These are phyloP conservation scores for Pythium periplocum DNA, from an alignment of 352 stramenopile species.

Conservation along the genomic window DNA sequence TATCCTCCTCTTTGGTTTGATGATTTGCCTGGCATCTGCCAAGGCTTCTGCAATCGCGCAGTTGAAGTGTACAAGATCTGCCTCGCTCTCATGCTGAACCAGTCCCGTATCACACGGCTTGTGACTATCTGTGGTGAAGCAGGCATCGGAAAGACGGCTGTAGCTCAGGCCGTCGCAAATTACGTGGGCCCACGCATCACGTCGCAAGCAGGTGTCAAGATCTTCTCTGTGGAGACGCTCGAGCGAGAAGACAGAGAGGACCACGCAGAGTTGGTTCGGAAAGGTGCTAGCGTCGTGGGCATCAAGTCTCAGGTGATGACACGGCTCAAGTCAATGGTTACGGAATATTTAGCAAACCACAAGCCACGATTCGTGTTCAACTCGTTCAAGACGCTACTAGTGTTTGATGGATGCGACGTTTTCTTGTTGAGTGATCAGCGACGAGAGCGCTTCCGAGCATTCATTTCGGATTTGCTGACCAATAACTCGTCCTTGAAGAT, in stretches of 20 bases:
- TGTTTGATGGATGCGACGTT: constrained; percentile 73
- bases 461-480: constrained; percentile 63
- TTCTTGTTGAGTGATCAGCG: constrained; percentile 42
- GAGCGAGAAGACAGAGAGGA: constrained; percentile 56
- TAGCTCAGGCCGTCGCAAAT: constrained; percentile 67
- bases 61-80: constrained; percentile 84
- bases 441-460: constrained; percentile 55
- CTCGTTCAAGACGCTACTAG: constrained; percentile 49
- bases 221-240: constrained; percentile 60
- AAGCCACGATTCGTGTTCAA: constrained; percentile 48
- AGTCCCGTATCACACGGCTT: constrained; percentile 68
- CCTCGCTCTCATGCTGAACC: constrained; percentile 67
- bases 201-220: constrained; percentile 56
- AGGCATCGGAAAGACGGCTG: constrained; percentile 72
- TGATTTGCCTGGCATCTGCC: constrained; percentile 66
- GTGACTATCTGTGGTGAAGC: constrained; percentile 72
- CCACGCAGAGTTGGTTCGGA: constrained; percentile 39
- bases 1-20: constrained; percentile 81
- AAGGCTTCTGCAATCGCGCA: constrained; percentile 75
- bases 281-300: constrained; percentile 29
- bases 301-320: constrained; percentile 41
- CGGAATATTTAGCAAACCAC: constrained; percentile 42
- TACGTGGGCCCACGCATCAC: constrained; percentile 79
- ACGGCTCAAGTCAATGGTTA: constrained; percentile 43
- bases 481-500: constrained; percentile 74